Base-by-base conservation (phyloP, 1,284 basidiomycete species). In the Sanguinoderma infundibulare region DNA sequence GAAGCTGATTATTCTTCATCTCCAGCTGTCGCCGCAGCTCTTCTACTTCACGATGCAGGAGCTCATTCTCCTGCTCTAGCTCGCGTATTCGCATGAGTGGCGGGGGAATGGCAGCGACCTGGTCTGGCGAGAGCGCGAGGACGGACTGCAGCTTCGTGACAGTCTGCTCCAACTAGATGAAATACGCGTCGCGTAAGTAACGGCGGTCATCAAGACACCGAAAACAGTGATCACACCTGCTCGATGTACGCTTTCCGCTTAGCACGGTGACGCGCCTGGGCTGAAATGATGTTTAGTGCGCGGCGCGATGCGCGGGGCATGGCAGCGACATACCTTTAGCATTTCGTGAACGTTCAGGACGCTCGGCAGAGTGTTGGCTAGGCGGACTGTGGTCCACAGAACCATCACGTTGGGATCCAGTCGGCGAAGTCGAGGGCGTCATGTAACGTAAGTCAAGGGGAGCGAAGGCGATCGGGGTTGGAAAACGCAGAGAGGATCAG, bases 191-290 rank as follows among this genome's bases (percentile, higher is more conserved):
- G 57, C 49, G 53, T 42, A 30, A 62, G 46, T 44, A 35, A 59
- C 15, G 50, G 38, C 22, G 53, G 57, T 24, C 49, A 32, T 24
- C 49, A 32, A 35, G 34, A 51, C 22, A 77, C 17, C 20, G 46
- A 44, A 20, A 7, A 36, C 30, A n/a, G 24, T 17, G 47, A 42
- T 38, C 83, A 66, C 64, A 92, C 93, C 79, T 94, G 89, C 70
- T 95, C 93, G 71, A 96, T 92, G 79, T 96, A 95, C 12, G 93
- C 94, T 80, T 96, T 96, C 76, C 94, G 85, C 78, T 96, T 96
- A 73, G 94, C 94, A 59, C 94, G 87, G 81, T 96, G 94, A 70
- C 94, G 82, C 56, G 94, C 92, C 79, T 96, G 94, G 3, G 94
- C 94, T 93, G 24, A 57, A 56, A 26, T 7, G 56, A 44, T 14